Base-by-base conservation (phyloP, 2,329 filamentous ascomycete genomes). In the Penicillium sp. region DNA sequence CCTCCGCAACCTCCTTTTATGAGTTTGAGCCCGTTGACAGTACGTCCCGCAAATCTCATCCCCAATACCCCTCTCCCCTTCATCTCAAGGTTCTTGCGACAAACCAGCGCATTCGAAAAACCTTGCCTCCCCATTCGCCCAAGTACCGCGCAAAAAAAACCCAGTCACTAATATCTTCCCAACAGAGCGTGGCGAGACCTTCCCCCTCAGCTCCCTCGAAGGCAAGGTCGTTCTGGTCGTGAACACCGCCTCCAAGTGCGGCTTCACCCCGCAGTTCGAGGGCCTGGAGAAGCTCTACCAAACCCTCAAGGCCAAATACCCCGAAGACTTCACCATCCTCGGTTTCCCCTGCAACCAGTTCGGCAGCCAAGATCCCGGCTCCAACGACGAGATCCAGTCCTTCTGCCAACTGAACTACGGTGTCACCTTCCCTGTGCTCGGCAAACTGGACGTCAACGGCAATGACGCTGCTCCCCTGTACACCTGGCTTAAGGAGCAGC, bases 311-410 rank as follows among this genome's bases (percentile, higher is more conserved):
- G 81, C 81, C 65, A 82, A 85, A 70, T 81, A 96, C 81, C 84
- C 82, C 31, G 86, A 91, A 64, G 84, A 92, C 71, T 95, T 99
- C 75, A 83, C 87, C 70, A 87, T 99, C 79, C 84, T 99, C 72
- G 95, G 93, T 69, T 98, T 99, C 81, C 95, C 95, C 57, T 98
- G 93, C 88, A 99, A 98, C 84, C 95, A 99, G 79, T 99, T 99
- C 78, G 91, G 88, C 71, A 78, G 79, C 66, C 95, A 99, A 79
- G 95, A 98, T 73, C 93, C 93, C 29, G 92, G 91, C 69, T 83
- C 81, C 75, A 84, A 92, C 75, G 90, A 92, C 58, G 86, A 92
- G 55, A 93, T 93, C 76, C 88, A 92, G 78, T 80, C 79, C 65
- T 93, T 92, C 80, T 98, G 93, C 84, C 90, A 92, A 80, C 60